These are phyloP conservation scores for Letharia lupina DNA, from an alignment of 495 filamentous ascomycete species.

Conservation along the genomic window DNA sequence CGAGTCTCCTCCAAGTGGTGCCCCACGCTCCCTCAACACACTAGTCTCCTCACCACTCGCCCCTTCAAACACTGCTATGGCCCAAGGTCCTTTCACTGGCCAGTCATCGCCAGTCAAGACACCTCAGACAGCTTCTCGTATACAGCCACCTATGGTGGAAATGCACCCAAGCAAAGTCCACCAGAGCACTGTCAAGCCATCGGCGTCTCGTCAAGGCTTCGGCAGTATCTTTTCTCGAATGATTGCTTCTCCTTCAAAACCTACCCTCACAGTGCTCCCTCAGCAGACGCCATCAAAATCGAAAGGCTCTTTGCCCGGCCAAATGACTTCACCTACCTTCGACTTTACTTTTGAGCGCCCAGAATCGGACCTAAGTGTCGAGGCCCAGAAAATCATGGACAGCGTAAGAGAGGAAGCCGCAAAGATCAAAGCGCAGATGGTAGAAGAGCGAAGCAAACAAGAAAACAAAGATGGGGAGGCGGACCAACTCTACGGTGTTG, in stretches of 20 bases:
- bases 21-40: slow-evolving; percentile 27
- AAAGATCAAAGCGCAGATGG: slow-evolving; percentile 57
- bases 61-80: slow-evolving; percentile 33
- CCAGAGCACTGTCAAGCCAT: slow-evolving; percentile 57
- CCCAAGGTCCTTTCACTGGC: slow-evolving; percentile 15
- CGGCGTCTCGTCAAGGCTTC: slow-evolving; percentile 49
- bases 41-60: slow-evolving; percentile 38
- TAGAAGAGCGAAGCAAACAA: slow-evolving; percentile 44
- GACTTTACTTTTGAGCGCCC: slow-evolving; percentile 62
- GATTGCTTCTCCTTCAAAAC: slow-evolving; percentile 7
- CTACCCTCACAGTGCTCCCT: background rate
- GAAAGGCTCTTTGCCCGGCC: slow-evolving; percentile 29
- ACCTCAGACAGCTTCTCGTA: slow-evolving; percentile 33
- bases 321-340: slow-evolving; percentile 54
- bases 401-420: slow-evolving; percentile 61
- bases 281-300: slow-evolving; percentile 35
- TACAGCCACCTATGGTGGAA: slow-evolving; percentile 51
- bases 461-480: slow-evolving; percentile 30
- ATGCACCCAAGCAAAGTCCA: slow-evolving; percentile 75
- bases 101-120: slow-evolving; percentile 44
- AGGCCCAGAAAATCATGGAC: slow-evolving; percentile 71
- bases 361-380: slow-evolving; percentile 56
- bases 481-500: slow-evolving; percentile 33
- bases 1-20: slow-evolving; percentile 24
- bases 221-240: slow-evolving; percentile 24